These are phyloP conservation scores for Coriolopsis trogii DNA, from an alignment of 1,284 basidiomycete genomes.

Conservation along the genomic window DNA sequence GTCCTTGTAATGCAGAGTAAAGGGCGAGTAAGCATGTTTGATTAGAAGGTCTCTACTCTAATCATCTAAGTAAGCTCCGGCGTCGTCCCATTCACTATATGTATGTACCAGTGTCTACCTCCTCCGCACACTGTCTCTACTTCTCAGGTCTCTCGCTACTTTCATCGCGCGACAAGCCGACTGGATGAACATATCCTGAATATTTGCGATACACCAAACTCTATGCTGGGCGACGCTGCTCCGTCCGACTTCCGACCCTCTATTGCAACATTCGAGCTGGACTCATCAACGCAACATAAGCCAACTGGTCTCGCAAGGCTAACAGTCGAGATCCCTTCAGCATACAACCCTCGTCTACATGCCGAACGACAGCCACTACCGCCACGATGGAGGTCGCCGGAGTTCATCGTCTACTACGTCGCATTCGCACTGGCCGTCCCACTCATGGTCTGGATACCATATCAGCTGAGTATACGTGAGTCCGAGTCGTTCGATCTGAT, in stretches of 20 bases:
- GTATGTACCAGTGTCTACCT: no score
- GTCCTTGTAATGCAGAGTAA: no score
- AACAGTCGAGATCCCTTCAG: conserved; percentile 52
- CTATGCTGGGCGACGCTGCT: conserved; percentile 32
- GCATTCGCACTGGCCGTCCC: conserved; percentile 69
- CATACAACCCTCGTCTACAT: conserved; percentile 32
- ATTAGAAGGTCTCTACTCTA: no score
- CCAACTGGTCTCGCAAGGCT: conserved; percentile 42
- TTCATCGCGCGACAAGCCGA: no score
- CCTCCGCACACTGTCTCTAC: no score
- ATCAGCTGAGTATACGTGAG: conserved; percentile 77
- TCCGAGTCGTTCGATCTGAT: conserved; percentile 20
- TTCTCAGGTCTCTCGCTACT: no score
- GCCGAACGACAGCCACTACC: conserved; percentile 33
- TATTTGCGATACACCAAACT: no score
- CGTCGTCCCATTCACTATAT: no score
- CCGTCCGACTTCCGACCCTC: conserved; percentile 34
- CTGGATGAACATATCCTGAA: no score
- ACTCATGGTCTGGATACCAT: conserved; percentile 81
- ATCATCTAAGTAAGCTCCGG: no score
- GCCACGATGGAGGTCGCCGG: conserved; percentile 78
- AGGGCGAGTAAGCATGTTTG: no score
- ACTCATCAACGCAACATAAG: conserved; percentile 17
- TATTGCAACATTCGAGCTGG: conserved; percentile 25
- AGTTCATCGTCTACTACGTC: conserved; percentile 82